Evolutionary conservation across 1,284 basidiomycete genomes (phyloP).

Genomic region (Rhodotorula sp.): DNA sequence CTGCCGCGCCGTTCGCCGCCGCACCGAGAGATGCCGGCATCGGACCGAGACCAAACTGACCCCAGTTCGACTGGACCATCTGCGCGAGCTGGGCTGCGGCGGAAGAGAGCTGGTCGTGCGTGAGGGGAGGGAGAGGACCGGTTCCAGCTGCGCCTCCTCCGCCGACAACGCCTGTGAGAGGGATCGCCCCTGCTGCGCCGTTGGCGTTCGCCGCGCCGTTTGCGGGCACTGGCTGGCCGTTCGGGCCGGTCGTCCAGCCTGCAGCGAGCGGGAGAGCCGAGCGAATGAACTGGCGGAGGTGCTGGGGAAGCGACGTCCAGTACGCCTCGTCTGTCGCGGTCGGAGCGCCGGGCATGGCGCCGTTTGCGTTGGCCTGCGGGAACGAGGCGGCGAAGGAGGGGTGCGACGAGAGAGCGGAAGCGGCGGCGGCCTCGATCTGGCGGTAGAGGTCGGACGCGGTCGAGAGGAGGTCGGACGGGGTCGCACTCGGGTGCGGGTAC

Average conservation of each 20-base stretch:
- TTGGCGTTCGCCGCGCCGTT: not conserved
- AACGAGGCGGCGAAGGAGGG: conserved; percentile 38
- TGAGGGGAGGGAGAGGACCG: conserved; percentile 40
- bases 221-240: conserved; percentile 25
- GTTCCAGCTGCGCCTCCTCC: not conserved
- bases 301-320: conserved; percentile 59
- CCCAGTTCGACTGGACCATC: conserved; percentile 45
- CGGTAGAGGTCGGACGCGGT: conserved; percentile 60
- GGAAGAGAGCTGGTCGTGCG: conserved; percentile 45
- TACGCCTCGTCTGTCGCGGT: conserved; percentile 56
- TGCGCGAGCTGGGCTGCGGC: conserved; percentile 47
- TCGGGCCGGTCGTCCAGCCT: conserved; percentile 36
- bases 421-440: conserved; percentile 55
- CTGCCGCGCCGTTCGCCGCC: not conserved
- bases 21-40: conserved; percentile 9
- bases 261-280: conserved; percentile 56
- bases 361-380: conserved; percentile 18
- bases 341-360: not conserved
- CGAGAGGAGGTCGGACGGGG: conserved; percentile 54
- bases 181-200: conserved; percentile 1
- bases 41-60: conserved; percentile 41
- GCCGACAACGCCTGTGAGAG: conserved; percentile 11
- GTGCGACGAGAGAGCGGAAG: conserved; percentile 44
- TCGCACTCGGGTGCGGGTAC: conserved; percentile 22
- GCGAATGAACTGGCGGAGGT: conserved; percentile 58